Conservation (phyloP, 441 rosid genomes). For the Gossypium gossypioides region DNA sequence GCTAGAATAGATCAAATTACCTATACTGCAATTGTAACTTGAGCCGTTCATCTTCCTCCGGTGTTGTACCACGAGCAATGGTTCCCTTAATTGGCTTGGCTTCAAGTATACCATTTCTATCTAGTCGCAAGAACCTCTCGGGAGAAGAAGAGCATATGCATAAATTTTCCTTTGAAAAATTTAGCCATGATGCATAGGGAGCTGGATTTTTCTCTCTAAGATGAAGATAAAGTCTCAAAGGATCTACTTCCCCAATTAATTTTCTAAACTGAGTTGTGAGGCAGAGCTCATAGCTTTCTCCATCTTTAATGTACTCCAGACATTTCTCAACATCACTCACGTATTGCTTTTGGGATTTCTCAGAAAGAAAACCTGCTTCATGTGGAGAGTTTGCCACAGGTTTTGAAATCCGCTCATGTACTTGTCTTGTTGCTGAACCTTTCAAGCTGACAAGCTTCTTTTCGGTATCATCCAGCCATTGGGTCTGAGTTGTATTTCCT, state of each 20-base stretch:
- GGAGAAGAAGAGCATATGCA: constrained; percentile 84
- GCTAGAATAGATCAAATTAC: constrained; percentile 26
- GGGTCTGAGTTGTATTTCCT: constrained; percentile 20
- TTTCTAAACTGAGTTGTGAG: constrained; percentile 72
- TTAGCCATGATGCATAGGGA: constrained; percentile 91
- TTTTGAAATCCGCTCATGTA: constrained; percentile 22
- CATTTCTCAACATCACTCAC: constrained; percentile 60
- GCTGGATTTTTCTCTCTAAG: constrained; percentile 85
- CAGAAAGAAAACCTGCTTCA: constrained; percentile 43
- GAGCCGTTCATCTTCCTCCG: constrained; percentile 56
- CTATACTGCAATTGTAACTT: constrained; percentile 64
- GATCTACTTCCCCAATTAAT: constrained; percentile 41
- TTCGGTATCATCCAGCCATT: constrained; percentile 65
- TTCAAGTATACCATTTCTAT: constrained; percentile 56
- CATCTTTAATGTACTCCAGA: constrained; percentile 68
- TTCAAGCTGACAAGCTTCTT: constrained; percentile 45
- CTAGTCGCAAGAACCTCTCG: constrained; percentile 78
- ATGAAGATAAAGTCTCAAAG: constrained; percentile 70
- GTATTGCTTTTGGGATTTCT: constrained; percentile 62
- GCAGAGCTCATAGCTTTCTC: constrained; percentile 97
- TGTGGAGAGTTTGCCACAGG: constrained; percentile 16
- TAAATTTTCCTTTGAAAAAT: constrained; percentile 59
- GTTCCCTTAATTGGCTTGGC: constrained; percentile 95
- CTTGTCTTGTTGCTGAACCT: constrained; percentile 22
- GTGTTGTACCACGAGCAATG: constrained; percentile 63